Evolutionary conservation across 1,284 basidiomycete species (phyloP), one percentile per base, ranked within the genome.

Genomic region (Trametes sp.): DNA sequence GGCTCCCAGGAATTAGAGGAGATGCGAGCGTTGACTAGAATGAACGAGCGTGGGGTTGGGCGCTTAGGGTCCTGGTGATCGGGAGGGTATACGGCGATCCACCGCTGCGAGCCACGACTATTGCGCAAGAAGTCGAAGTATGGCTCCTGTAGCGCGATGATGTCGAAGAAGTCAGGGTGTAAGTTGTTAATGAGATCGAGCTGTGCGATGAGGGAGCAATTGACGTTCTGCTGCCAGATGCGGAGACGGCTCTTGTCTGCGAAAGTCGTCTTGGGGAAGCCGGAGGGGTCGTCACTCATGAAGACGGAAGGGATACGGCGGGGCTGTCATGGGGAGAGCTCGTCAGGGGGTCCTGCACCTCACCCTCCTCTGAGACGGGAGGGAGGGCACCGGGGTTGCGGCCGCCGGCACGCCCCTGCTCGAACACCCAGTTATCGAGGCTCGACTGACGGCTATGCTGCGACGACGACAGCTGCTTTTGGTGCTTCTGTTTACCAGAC

Each of bases 61-160:
- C 19, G 44, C 44, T 45, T 23, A 2, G 44, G 44, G 44, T 45
- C 21, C 44, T 45, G 44, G 54, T 72, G 70, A 1, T 11, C 28
- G 2, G 67, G 57, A 0, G 76, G 77, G 59, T 77, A 78, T 1
- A 76, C 50, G 0, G 62, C 56, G 0, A 26, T 21, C 77, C 76
- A 79, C 10, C 44, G 10, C 60, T 33, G 0, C 26, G 16, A n/a
- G 50, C 68, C 0, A 64, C 67, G 3, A 63, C 48, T 1, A 72
- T 69, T 31, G 1, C 56, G 42, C 0, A 68, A 33, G 4, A 24
- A 54, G 52, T 74, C 69, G 2, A 76, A 67, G 31, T 73, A 74
- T 0, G 78, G 78, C 69, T 81, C 79, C 57, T 78, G 76, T 0
- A 80, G 33, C 0, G 73, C 61, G 0, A 75, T 31, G 1, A 80